These are phyloP conservation scores for Microbotryum intermedium DNA, from an alignment of 1,284 basidiomycete genomes.

Conservation along the genomic window DNA sequence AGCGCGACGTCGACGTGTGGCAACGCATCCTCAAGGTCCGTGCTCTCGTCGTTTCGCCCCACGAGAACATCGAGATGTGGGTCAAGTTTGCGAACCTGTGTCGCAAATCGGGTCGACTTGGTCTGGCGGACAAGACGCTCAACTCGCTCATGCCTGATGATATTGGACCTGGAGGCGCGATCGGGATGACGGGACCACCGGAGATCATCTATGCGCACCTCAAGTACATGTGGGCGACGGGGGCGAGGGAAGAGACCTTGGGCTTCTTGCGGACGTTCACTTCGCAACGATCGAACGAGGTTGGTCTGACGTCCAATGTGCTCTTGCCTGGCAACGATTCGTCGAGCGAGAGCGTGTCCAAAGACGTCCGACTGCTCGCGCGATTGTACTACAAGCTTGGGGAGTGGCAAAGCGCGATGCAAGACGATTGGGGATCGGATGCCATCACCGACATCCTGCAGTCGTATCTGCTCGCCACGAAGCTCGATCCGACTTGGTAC, in stretches of 20 bases:
- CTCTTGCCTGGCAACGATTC: constrained; percentile 31
- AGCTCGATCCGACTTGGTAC: constrained; percentile 90
- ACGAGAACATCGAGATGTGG: constrained; percentile 95
- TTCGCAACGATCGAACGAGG: constrained; percentile 61
- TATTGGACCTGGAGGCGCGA: constrained; percentile 24
- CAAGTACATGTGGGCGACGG: constrained; percentile 93
- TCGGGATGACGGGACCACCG: constrained; percentile 66
- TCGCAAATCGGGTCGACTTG: constrained; percentile 74
- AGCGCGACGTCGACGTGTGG: constrained; percentile 98
- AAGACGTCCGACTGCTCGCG: constrained; percentile 80
- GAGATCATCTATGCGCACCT: constrained; percentile 95
- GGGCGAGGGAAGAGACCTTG: constrained; percentile 69
- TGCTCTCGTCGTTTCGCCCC: constrained; percentile 84
- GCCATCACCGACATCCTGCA: constrained; percentile 73
- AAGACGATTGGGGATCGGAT: constrained; percentile 65
- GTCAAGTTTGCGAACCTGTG: constrained; percentile 86
- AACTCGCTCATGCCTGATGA: constrained; percentile 72
- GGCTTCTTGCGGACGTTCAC: constrained; percentile 80
- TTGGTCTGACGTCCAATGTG: constrained; percentile 53
- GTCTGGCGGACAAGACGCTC: constrained; percentile 92
- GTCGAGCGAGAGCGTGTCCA: constrained; percentile 48
- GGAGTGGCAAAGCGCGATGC: constrained; percentile 78
- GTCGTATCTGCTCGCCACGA: constrained; percentile 79
- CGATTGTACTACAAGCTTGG: constrained; percentile 96
- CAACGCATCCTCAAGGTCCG: constrained; percentile 95